Conservation (phyloP, 2,329 filamentous ascomycete species). For the Aspergillus pseudotamarii region DNA sequence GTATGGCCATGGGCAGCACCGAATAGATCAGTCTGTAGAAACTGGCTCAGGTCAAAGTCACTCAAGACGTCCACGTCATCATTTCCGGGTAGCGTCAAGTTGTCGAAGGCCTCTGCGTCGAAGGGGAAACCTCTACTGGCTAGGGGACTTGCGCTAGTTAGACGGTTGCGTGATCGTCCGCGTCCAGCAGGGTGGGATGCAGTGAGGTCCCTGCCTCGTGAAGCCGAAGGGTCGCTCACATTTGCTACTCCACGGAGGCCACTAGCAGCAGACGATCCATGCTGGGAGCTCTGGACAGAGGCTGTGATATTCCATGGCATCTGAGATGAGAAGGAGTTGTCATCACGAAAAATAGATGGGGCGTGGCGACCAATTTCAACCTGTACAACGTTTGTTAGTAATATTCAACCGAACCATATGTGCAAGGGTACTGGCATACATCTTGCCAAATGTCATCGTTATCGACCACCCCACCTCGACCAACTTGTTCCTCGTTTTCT, state of each 20-base stretch:
- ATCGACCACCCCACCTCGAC: slow-evolving; percentile 32
- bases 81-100: slow-evolving; percentile 24
- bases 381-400: slow-evolving; percentile 21
- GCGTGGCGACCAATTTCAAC: slow-evolving; percentile 74
- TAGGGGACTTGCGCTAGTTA: slow-evolving; percentile 64
- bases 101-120: slow-evolving; percentile 29
- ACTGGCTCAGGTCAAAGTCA: slow-evolving; percentile 33
- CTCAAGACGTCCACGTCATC: slow-evolving; percentile 28
- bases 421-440: slow-evolving; percentile 23
- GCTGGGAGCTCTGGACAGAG: slow-evolving; percentile 56
- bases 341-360: slow-evolving; percentile 67
- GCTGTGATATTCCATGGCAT: slow-evolving; percentile 70
- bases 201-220: slow-evolving; percentile 14
- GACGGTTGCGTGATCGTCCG: slow-evolving; percentile 51
- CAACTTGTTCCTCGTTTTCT: slow-evolving; percentile 38
- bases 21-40: slow-evolving; percentile 38
- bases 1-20: slow-evolving; percentile 20
- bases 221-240: slow-evolving; percentile 32
- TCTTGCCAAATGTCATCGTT: slow-evolving; percentile 40
- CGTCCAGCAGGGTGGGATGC: slow-evolving; percentile 26
- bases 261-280: slow-evolving; percentile 40
- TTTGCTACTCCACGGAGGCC: slow-evolving; percentile 38
- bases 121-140: slow-evolving; percentile 51
- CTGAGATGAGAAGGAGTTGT: slow-evolving; percentile 56
- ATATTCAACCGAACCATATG: background rate